Conservation (phyloP, 2,329 filamentous ascomycete genomes). For the Scedosporium minutisporum region DNA sequence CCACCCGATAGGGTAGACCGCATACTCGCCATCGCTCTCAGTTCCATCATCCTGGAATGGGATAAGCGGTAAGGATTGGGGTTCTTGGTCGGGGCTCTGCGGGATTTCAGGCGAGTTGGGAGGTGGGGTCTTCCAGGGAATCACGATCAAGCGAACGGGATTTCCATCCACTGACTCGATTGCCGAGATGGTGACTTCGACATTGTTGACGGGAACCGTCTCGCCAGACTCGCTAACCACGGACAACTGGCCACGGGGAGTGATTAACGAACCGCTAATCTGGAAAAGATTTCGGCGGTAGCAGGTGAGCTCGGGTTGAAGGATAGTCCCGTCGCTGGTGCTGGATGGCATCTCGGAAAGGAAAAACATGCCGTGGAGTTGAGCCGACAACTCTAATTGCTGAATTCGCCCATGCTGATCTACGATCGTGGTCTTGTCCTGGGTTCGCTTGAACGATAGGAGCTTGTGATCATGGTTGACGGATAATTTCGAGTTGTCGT, state of each 20-base stretch:
- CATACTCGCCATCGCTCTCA: constrained; percentile 65
- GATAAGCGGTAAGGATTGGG: constrained; percentile 67
- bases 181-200: constrained; percentile 82
- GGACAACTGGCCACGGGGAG: constrained; percentile 68
- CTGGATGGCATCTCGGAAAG: constrained; percentile 68
- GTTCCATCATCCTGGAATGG: constrained; percentile 52
- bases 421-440: constrained; percentile 51
- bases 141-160: constrained; percentile 84
- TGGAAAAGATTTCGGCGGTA: constrained; percentile 94
- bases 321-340: constrained; percentile 42
- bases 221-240: constrained; percentile 78
- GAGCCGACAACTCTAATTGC: constrained; percentile 55
- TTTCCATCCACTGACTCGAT: constrained; percentile 94
- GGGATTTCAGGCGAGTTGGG: constrained; percentile 62
- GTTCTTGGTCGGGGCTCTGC: constrained; percentile 69
- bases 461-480: constrained; percentile 54
- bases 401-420: constrained; percentile 51
- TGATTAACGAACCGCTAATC: constrained; percentile 79
- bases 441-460: constrained; percentile 45
- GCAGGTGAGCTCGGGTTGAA: constrained; percentile 81
- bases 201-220: constrained; percentile 68
- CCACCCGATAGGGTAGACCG: constrained; percentile 89
- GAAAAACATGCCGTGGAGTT: constrained; percentile 85
- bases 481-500: constrained; percentile 46
- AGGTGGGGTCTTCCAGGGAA: constrained; percentile 93